Evolutionary conservation across 805 yeast species (phyloP), one percentile per base, ranked within the genome.

Genomic region (Lipomyces mesembrius): DNA sequence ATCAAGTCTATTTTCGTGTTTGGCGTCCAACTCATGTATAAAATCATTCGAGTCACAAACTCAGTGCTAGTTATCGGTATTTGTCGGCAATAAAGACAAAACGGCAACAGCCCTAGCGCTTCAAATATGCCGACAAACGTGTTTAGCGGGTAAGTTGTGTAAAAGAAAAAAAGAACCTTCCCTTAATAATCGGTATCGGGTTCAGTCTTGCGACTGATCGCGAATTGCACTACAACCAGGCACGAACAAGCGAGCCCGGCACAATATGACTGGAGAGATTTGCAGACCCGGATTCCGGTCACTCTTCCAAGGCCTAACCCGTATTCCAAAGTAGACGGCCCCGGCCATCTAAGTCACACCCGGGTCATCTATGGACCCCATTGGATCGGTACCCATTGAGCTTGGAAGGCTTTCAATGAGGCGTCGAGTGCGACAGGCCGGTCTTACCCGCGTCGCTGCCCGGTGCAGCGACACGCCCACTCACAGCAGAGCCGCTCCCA

Each of bases 151-250:
- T 29, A 29, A 29, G 32, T 29, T 29, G 5, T 29, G 7, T 29
- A 5, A 29, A 2, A 3, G 3, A 63, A 65, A 66, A 59, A 59
- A 32, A n/a, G 53, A 57, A 57, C 65, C 68, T 68, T 68, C 55
- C 60, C 46, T 55, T 57, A 29, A 57, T 68, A 68, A 68, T 68
- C 71, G 71, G 71, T 68, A 68, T 68, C 71, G 71, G 62, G 71
- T 68, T 65, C 71, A 62, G 60, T 11, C 55, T 54, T 22, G 17
- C 32, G 66, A 59, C 63, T 60, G 71, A 55, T 59, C 69, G 69
- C 71, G 71, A 65, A 68, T 68, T 65, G 71, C 71, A 68, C 71
- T 68, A 53, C 70, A 67, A 34, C 25, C 34, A n/a, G 59, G 46
- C 51, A 27, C 34, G 27, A 56, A 32, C 34, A 52, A 17, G 20